phyloP scores from a whole-genome alignment of 441 rosid genomes.

The Adansonia madagascariensis region DNA sequence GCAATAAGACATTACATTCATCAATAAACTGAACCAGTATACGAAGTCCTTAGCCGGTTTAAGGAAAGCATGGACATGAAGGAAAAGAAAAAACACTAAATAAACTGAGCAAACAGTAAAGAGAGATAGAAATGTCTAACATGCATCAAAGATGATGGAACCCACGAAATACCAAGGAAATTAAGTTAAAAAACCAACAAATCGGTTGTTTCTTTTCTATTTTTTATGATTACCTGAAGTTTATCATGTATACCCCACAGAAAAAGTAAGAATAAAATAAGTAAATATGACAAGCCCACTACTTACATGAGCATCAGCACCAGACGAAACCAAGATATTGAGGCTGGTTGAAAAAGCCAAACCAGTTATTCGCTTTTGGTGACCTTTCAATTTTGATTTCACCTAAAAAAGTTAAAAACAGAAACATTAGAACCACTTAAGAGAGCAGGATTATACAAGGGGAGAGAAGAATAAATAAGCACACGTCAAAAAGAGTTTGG shows the following conservation, averaged over 20 bases:
- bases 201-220: neutral
- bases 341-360: constrained; percentile 84
- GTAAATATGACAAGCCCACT: constrained; percentile 16
- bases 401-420: constrained; percentile 52
- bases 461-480: constrained; percentile 7
- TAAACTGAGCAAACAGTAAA: neutral
- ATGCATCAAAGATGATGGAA: constrained; percentile 8
- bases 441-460: neutral
- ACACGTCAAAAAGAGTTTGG: neutral
- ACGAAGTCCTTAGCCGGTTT: neutral
- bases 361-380: constrained; percentile 85
- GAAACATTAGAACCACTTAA: constrained; percentile 16
- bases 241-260: neutral
- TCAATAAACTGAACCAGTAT: neutral
- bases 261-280: neutral
- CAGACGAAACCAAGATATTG: constrained; percentile 87
- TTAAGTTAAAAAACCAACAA: constrained; percentile 1
- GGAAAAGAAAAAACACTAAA: neutral
- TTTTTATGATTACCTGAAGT: neutral
- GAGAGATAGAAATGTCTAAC: neutral
- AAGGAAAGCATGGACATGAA: neutral
- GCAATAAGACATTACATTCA: neutral
- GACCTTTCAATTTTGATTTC: constrained; percentile 87
- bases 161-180: neutral
- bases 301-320: constrained; percentile 95